These are phyloP conservation scores for Daldinia grandis DNA, from an alignment of 495 filamentous ascomycete genomes.

Conservation along the genomic window DNA sequence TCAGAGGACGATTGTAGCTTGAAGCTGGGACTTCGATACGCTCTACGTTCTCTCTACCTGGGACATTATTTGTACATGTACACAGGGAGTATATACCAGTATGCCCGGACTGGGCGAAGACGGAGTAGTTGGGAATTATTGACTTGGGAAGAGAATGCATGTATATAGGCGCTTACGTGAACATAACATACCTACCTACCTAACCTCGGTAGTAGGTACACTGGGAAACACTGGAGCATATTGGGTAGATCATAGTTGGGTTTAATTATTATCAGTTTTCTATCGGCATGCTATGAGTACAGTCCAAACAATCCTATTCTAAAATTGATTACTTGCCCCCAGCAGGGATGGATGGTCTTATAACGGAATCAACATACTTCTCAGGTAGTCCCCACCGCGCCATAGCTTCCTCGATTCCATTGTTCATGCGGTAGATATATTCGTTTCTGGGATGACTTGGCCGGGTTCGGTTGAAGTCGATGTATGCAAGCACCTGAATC, in stretches of 20 bases:
- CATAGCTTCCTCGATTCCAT: constrained; percentile 49
- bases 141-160: neutral
- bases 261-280: neutral
- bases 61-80: neutral
- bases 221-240: neutral
- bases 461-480: constrained; percentile 43
- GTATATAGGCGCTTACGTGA: constrained; percentile 4
- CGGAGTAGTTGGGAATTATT: neutral
- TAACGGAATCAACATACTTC: constrained; percentile 42
- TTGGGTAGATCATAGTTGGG: neutral
- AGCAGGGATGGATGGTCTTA: constrained; percentile 28
- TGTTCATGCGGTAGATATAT: constrained; percentile 53
- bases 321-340: neutral
- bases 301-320: neutral
- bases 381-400: constrained; percentile 44
- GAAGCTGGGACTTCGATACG: neutral
- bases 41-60: neutral
- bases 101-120: neutral
- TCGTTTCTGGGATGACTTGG: constrained; percentile 41
- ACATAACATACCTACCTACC: too few species aligned
- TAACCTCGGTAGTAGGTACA: too few species aligned
- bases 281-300: neutral
- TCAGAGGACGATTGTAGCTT: neutral
- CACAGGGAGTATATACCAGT: neutral
- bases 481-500: constrained; percentile 48